Conservation (phyloP, 305 asterid species). For the Plantago coronopus region DNA sequence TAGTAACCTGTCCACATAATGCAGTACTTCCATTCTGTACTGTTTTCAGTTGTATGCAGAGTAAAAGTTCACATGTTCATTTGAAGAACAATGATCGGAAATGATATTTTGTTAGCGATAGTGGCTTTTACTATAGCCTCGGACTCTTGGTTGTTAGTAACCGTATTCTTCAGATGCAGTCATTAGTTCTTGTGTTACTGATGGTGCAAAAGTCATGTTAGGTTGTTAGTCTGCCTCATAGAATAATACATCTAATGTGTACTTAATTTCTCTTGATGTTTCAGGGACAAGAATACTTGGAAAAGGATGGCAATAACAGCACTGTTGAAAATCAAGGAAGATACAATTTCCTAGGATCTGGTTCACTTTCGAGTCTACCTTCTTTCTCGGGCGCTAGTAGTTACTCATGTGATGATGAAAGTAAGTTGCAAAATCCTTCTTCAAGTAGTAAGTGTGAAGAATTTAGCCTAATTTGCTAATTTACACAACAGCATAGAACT, state of each 20-base stretch:
- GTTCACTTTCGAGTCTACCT: slow-evolving; percentile 52
- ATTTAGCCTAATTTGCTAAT: no score
- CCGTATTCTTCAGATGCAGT: no score
- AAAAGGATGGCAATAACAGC: slow-evolving; percentile 30
- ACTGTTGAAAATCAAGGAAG: slow-evolving; percentile 34
- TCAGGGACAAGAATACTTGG: slow-evolving; percentile 44
- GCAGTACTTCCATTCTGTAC: no score
- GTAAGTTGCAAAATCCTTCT: slow-evolving; percentile 32
- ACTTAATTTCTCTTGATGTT: slow-evolving; percentile 21
- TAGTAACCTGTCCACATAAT: no score
- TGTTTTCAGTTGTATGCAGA: no score
- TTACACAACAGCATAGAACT: no score
- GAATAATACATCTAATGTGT: not conserved
- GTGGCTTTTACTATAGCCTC: no score
- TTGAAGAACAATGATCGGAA: no score
- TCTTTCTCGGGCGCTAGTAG: slow-evolving; percentile 58
- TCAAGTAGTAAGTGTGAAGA: not conserved
- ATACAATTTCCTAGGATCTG: slow-evolving; percentile 32
- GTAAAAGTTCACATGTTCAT: no score
- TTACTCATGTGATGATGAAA: slow-evolving; percentile 53
- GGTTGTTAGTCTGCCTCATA: not conserved
- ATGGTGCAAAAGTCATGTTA: slow-evolving; percentile 10
- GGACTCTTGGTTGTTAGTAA: no score
- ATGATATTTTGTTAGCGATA: no score
- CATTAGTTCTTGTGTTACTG: slow-evolving; percentile 1